Base-by-base conservation (phyloP, 23 red algal genomes). In the Gracilaria gracilis region DNA sequence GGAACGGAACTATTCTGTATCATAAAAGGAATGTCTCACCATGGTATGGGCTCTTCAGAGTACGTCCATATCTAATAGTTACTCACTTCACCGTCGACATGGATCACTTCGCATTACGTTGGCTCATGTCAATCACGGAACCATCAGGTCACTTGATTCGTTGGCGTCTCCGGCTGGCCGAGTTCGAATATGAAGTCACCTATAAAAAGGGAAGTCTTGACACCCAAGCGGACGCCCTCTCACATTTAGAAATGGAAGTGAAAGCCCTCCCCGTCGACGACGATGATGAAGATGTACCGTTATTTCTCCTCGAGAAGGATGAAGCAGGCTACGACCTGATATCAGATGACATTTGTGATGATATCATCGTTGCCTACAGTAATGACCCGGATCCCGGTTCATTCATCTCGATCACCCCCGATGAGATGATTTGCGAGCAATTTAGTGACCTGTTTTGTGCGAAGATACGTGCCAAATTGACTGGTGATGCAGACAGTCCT, bases 1-100 rank as follows among this genome's bases (percentile, higher is more conserved):
- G 2, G 80, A 84, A 84, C 2, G 51, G 34, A 84, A 84, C 51
- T 84, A 84, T 35, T 64, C 28, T 27, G 34, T 84, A n/a, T 48
- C 28, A 2, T 51, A 84, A 31, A 80, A 80, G 75, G 42, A 46
- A 46, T 46, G 42, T 46, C 42, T 46, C 11, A 7, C 42, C 42
- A 46, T 46, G 42, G 42, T 46, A 46, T 46, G 42, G 42, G 42
- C 42, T 46, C 42, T 46, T 46, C 42, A 50, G 5, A 29, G 37
- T 57, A 17, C 34, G 75, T 16, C 46, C 75, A 16, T 80, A 80
- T 50, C 40, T 80, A 1, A n/a, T 80, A 20, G 46, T 6, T 17
- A 57, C n/a, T 9, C 25, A 51, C 21, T 51, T 80, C 38, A 42
- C 12, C 16, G 37, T 80, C 14, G 3, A 9, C 38, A 55, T 37